Evolutionary conservation across 768 basidiomycete genomes (phyloP).

Genomic region (Suillus plorans): DNA sequence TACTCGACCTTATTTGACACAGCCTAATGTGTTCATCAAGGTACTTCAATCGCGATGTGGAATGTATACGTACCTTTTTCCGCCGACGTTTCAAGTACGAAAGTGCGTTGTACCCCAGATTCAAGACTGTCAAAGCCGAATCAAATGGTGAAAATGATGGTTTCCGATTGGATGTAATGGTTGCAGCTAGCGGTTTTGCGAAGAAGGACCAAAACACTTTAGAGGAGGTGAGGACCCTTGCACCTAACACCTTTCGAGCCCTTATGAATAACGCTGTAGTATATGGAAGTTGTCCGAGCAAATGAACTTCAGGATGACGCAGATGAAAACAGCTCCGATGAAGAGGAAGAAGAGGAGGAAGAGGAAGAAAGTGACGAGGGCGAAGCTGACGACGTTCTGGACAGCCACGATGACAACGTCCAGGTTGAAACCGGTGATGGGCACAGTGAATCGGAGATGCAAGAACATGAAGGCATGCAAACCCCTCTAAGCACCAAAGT

Average conservation of each 20-base stretch:
- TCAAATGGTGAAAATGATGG: slow-evolving; percentile 40
- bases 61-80: slow-evolving; percentile 95
- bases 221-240: slow-evolving; percentile 66
- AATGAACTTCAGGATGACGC: slow-evolving; percentile 33
- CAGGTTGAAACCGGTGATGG: slow-evolving; percentile 26
- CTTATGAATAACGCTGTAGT: slow-evolving; percentile 43
- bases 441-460: not conserved
- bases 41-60: slow-evolving; percentile 99
- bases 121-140: slow-evolving; percentile 45
- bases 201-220: slow-evolving; percentile 78
- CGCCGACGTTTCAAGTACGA: slow-evolving; percentile 89
- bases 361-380: slow-evolving; percentile 36
- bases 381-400: slow-evolving; percentile 23
- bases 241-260: slow-evolving; percentile 17
- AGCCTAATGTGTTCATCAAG: slow-evolving; percentile 38
- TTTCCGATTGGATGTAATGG: slow-evolving; percentile 85
- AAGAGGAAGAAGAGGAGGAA: slow-evolving; percentile 39
- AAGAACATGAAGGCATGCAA: not conserved
- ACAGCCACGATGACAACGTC: slow-evolving; percentile 15
- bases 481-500: slow-evolving; percentile 8
- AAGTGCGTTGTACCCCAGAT: slow-evolving; percentile 83
- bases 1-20: slow-evolving; percentile 13
- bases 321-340: slow-evolving; percentile 28
- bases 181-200: slow-evolving; percentile 92
- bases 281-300: slow-evolving; percentile 57